Evolutionary conservation across 805 yeast species (phyloP), one percentile per base, ranked within the genome.

Genomic region (Monosporozyma unispora): DNA sequence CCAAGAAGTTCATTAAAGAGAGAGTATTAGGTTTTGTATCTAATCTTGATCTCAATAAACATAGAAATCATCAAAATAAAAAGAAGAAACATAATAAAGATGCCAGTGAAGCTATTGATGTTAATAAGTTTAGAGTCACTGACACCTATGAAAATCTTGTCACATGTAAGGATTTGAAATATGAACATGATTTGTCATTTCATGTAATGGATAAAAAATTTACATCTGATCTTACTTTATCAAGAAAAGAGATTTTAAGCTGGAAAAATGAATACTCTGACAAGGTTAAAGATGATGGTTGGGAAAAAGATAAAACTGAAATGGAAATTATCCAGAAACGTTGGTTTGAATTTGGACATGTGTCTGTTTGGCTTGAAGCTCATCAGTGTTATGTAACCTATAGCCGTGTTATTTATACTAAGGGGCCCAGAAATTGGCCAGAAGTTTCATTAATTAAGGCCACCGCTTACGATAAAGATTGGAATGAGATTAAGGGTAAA

Each of bases 351-450:
- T 49, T 49, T 35, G 57, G 57, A 10, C 19, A 29, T 10, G 21
- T 18, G 11, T 31, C 49, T 18, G 21, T 41, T 22, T 45, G 79
- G 78, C 58, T 77, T 23, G 72, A 70, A 37, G 71, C 72, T 44
- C 74, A 74, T 52, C 73, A 75, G 16, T 70, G 74, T 11, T 79
- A 77, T 60, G 60, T 72, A 52, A 65, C 73, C 65, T 72, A 72
- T 16, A 33, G 40, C 69, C 75, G 79, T 48, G 54, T 75, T 21
- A 56, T 68, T 12, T 76, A 73, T 55, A 56, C 63, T 10, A 27
- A 21, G 22, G 21, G 33, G 16, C 16, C 29, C n/a, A 44, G 18
- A 28, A 29, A 14, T 63, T 58, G 47, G 58, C 59, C 44, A 12
- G 29, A 35, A 5, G 35, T 70, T 18, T 71, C 76, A 5, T 64